Base-by-base conservation (phyloP, 2,329 filamentous ascomycete species). In the Sclerotinia nivalis region DNA sequence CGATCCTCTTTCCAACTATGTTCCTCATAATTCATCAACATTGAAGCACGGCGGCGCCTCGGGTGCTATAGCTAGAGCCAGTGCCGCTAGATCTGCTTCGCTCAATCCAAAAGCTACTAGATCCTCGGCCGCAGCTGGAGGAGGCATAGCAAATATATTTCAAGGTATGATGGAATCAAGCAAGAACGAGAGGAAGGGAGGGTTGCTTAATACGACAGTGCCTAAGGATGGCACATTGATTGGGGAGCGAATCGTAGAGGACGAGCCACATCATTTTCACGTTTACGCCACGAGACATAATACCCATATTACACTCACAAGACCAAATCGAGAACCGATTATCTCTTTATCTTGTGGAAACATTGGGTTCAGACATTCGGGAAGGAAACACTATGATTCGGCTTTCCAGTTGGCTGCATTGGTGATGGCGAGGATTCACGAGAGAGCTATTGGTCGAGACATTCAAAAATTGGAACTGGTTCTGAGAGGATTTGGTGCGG, bases 211-310 rank as follows among this genome's bases (percentile, higher is more conserved):
- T 34, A 66, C 64, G 9, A 25, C 37, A 31, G 1, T 58, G 12
- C 25, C 64, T 45, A 25, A 18, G 5, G 64, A 69, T 66, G 72
- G 77, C 75, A 66, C 76, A 18, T 68, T 75, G 45, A 59, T 76
- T 50, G 73, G 25, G 13, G 69, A 69, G 5, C n/a, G 74, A 6
- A 73, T 70, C 2, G 81, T 84, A 58, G 77, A 82, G 65, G 74
- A 80, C 50, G 87, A 91, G 78, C 90, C 92, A 2, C 93, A 93
- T 83, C 93, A 97, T 80, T 86, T 99, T 73, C 93, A 97, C 83
- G 85, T 99, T 79, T 95, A 89, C 82, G 83, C 91, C 40, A 90
- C 92, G 80, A 96, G 93, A 83, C 96, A 97, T 87, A 99, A 99
- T 83, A 96, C 93, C 28, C 93, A 98, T 81, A 87, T 99, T 77